These are phyloP conservation scores for Alternaria arborescens DNA, from an alignment of 2,329 filamentous ascomycete species.

Conservation along the genomic window DNA sequence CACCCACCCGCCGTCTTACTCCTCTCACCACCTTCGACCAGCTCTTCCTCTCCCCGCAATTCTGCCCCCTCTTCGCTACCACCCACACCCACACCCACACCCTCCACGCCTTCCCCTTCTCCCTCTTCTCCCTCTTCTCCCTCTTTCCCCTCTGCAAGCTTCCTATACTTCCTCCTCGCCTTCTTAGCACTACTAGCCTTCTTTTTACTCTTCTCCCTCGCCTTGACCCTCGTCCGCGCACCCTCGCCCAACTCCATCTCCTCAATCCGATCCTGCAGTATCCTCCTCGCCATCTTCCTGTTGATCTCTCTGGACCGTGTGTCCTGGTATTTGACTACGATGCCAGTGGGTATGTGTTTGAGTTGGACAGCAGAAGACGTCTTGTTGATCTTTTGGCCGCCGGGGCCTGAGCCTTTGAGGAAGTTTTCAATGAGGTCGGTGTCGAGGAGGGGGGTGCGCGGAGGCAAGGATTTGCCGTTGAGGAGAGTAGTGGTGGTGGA, in stretches of 20 bases:
- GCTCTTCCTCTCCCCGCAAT: constrained; percentile 6
- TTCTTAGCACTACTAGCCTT: constrained; percentile 82
- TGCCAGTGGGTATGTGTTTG: constrained; percentile 86
- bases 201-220: constrained; percentile 69
- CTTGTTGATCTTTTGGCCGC: constrained; percentile 99
- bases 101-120: constrained; percentile 50
- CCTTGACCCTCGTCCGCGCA: constrained; percentile 72
- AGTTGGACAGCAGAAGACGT: constrained; percentile 94
- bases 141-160: constrained; percentile 55
- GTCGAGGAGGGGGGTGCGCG: constrained; percentile 78
- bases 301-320: constrained; percentile 89
- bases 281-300: constrained; percentile 79
- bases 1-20: constrained; percentile 9
- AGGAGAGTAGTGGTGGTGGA: constrained; percentile 18
- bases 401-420: constrained; percentile 89
- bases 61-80: constrained; percentile 21
- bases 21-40: neutral
- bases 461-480: constrained; percentile 60
- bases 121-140: constrained; percentile 55
- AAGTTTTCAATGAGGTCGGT: constrained; percentile 84
- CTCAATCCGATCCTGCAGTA: constrained; percentile 82
- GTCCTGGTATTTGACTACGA: constrained; percentile 93
- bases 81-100: constrained; percentile 19
- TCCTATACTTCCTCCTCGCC: constrained; percentile 76
- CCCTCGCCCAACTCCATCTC: constrained; percentile 74